phyloP scores from a whole-genome alignment of 1,284 basidiomycete genomes.

The Sporisorium reilianum region DNA sequence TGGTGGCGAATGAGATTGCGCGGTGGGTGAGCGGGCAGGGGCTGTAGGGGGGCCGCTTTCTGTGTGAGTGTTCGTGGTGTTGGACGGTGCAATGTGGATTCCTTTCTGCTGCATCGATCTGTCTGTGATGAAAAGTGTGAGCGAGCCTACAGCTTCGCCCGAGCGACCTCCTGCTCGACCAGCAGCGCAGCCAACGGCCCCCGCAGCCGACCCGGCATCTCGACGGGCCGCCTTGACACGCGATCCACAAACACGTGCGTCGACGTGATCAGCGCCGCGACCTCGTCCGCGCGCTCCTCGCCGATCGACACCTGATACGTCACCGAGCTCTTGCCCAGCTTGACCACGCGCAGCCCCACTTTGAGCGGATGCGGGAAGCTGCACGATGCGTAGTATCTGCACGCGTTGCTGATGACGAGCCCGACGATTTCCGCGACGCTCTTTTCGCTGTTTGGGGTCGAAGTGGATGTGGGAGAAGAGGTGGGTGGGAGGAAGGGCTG shows the following conservation, averaged over 20 bases:
- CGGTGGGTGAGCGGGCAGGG: slow-evolving; percentile 36
- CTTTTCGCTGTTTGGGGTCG: no score
- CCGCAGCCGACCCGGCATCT: slow-evolving; percentile 29
- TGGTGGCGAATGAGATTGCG: slow-evolving; percentile 32
- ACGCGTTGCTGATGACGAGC: slow-evolving; percentile 49
- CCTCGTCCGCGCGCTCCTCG: slow-evolving; percentile 7
- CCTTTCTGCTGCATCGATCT: no score
- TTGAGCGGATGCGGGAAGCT: slow-evolving; percentile 43
- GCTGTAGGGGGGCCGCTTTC: no score
- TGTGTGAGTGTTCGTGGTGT: no score
- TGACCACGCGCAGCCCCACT: slow-evolving; percentile 37
- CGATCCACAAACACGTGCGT: slow-evolving; percentile 60
- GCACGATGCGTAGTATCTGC: slow-evolving; percentile 50
- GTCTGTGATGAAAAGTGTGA: no score
- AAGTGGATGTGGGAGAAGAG: slow-evolving; percentile 1
- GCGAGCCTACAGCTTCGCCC: slow-evolving; percentile 29
- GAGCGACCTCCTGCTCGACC: slow-evolving; percentile 5
- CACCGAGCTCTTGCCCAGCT: slow-evolving; percentile 45
- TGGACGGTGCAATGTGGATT: no score
- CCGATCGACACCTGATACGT: slow-evolving; percentile 49
- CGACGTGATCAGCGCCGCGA: slow-evolving; percentile 40
- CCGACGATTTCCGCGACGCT: slow-evolving; percentile 34
- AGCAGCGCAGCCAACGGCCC: slow-evolving; percentile 10
- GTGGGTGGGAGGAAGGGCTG: slow-evolving; percentile 26
- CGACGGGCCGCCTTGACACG: slow-evolving; percentile 27